These are phyloP conservation scores for Claviceps humidiphila DNA, from an alignment of 2,329 filamentous ascomycete species.

Conservation along the genomic window DNA sequence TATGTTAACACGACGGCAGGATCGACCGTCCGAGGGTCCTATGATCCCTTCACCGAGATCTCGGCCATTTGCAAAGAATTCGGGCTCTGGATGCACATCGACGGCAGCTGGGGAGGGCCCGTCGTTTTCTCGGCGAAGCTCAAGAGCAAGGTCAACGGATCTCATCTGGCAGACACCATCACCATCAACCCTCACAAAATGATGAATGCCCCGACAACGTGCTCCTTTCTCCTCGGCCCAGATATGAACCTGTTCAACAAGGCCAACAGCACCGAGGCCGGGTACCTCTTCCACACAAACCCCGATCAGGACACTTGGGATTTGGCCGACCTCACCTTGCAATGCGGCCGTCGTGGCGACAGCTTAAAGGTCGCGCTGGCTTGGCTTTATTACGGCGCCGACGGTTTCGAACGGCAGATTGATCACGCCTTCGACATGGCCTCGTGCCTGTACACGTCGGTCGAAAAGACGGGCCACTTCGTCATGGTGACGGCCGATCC, in stretches of 20 bases:
- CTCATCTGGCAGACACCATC: constrained; percentile 64
- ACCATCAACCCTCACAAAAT: constrained; percentile 96
- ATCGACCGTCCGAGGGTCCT: constrained; percentile 84
- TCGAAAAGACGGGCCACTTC: constrained; percentile 47
- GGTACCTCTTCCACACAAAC: constrained; percentile 65
- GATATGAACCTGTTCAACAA: constrained; percentile 66
- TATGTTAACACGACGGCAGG: constrained; percentile 95
- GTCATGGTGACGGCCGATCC: constrained; percentile 61
- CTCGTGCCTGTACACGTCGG: constrained; percentile 47
- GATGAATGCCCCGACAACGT: constrained; percentile 82
- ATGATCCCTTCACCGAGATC: constrained; percentile 64
- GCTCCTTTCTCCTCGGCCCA: constrained; percentile 70
- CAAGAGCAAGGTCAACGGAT: constrained; percentile 51
- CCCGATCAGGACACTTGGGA: constrained; percentile 59
- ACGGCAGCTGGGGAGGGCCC: constrained; percentile 81
- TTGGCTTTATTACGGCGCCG: constrained; percentile 78
- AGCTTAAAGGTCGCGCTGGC: constrained; percentile 74
- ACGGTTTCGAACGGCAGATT: constrained; percentile 57
- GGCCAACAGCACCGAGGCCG: constrained; percentile 77
- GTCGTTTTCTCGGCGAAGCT: constrained; percentile 63
- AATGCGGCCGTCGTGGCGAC: constrained; percentile 82
- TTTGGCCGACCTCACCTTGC: constrained; percentile 80
- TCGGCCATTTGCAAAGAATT: constrained; percentile 56
- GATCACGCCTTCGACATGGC: constrained; percentile 64
- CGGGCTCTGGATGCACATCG: constrained; percentile 82